Evolutionary conservation across 2,329 filamentous ascomycete genomes (phyloP), one percentile per base, ranked within the genome.

Genomic region (Pseudocercospora fijiensis): DNA sequence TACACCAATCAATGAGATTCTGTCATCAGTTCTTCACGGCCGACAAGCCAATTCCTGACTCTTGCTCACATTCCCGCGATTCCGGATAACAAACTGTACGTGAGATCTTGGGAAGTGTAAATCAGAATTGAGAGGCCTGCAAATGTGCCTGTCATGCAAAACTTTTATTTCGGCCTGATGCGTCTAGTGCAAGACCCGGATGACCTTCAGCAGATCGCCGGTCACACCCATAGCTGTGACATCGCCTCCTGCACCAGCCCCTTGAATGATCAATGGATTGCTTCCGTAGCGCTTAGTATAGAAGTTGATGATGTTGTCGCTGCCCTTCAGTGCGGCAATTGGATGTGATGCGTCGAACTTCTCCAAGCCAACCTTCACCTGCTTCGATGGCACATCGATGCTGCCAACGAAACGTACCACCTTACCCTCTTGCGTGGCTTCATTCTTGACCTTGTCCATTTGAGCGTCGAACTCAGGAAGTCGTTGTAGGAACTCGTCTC

Each of bases 301-400:
- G 83, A 99, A 97, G 82, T 89, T 96, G 76, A 99, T 96, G 76
- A 99, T 96, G 82, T 99, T 99, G 77, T 98, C 95, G 78, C 93
- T 98, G 37, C 95, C 95, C 85, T 96, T 96, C 63, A 99, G 84
- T 55, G 90, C 90, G 13, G 95, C 95, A 79, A 99, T 97, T 11
- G 95, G 91, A 75, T 96, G 92, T 65, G 90, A 90, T 71, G 86
- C 87, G 70, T 96, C 92, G 71, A 83, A 83, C 79, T 90, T 91
- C 83, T 97, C 89, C 69, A 99, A 80, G 2, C 95, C 94, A 63
- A 99, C 95, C 82, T 93, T 96, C 77, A 98, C 90, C 71, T 88
- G 82, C 76, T 91, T 89, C 66, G 84, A 85, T n/a, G 81, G 84
- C 49, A 96, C 88, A 75, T 99, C 92, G 66, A 98, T 91, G 76